A percentile compares a stretch with the other conserved stretches of the same genome.
These are phyloP conservation scores for Phytophthora agathidicida DNA, from an alignment of 352 stramenopile genomes.

Conservation along the genomic window DNA sequence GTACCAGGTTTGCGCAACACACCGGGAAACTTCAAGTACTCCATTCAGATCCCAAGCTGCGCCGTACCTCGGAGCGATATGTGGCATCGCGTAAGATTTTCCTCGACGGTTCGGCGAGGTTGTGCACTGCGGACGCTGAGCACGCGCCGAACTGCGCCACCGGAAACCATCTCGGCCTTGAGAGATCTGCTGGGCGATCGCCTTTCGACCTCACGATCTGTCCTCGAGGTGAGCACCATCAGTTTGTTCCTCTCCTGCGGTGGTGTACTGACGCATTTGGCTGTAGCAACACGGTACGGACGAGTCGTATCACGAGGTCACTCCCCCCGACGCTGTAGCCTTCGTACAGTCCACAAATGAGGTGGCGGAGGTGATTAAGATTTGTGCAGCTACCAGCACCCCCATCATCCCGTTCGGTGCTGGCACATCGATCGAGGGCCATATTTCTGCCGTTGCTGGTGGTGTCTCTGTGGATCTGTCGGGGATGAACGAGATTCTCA, in stretches of 20 bases:
- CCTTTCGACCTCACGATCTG: slow-evolving; percentile 55
- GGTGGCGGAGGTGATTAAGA: slow-evolving; percentile 86
- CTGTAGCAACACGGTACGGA: slow-evolving; percentile 80
- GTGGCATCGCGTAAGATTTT: slow-evolving; percentile 11
- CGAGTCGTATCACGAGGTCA: slow-evolving; percentile 87
- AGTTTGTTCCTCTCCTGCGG: background rate
- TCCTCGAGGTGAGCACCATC: slow-evolving; percentile 41
- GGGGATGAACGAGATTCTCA: slow-evolving; percentile 69
- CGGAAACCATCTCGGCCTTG: slow-evolving; percentile 53
- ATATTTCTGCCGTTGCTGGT: slow-evolving; percentile 87
- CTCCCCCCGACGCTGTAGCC: slow-evolving; percentile 87
- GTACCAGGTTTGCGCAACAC: slow-evolving; percentile 15
- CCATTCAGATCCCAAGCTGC: slow-evolving; percentile 19
- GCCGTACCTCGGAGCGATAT: too few relatives aligned
- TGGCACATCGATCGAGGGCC: slow-evolving; percentile 93
- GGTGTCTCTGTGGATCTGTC: slow-evolving; percentile 91
- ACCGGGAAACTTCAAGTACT: slow-evolving; percentile 29
- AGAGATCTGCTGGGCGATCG: slow-evolving; percentile 60
- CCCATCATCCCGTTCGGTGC: slow-evolving; percentile 95
- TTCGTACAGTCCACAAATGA: slow-evolving; percentile 83
- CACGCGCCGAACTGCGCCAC: slow-evolving; percentile 33
- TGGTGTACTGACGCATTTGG: background rate
- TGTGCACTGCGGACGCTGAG: slow-evolving; percentile 12
- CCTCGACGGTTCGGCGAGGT: background rate
- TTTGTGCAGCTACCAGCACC: slow-evolving; percentile 75